Evolutionary conservation across 2,329 filamentous ascomycete genomes (phyloP).

Genomic region (Neurospora sp.): DNA sequence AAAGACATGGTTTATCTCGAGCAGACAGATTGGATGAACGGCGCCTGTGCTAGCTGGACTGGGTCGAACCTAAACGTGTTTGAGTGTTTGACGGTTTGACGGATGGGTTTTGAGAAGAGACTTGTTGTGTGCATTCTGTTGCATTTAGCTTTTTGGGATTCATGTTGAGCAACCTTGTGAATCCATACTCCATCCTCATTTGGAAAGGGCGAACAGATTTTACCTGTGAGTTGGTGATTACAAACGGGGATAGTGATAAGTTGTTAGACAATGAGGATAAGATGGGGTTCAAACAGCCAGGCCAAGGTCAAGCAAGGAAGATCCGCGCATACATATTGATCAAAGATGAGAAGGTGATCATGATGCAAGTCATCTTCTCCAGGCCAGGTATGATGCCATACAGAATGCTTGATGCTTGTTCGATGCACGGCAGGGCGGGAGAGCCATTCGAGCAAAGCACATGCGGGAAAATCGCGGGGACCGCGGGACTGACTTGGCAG

Average conservation of each 20-base stretch:
- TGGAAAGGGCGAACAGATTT: background rate
- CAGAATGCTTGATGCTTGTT: background rate
- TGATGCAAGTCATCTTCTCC: background rate
- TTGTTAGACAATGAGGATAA: background rate
- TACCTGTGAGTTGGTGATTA: background rate
- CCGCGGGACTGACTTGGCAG: background rate
- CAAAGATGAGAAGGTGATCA: background rate
- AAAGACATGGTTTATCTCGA: background rate
- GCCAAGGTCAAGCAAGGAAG: background rate
- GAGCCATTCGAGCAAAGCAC: background rate
- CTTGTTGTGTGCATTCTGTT: background rate
- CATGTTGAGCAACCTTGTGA: background rate
- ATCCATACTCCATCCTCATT: background rate
- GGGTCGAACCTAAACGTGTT: background rate
- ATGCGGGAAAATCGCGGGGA: background rate
- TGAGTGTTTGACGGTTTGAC: background rate
- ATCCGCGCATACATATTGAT: background rate
- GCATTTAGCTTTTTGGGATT: background rate
- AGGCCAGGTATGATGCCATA: background rate
- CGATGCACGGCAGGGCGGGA: background rate
- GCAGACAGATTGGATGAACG: background rate
- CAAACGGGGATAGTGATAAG: background rate
- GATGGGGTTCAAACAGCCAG: background rate
- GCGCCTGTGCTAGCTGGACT: background rate
- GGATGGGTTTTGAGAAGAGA: no score